These are phyloP conservation scores for Rubus parviflorus DNA, from an alignment of 306 rosid genomes.

Conservation along the genomic window DNA sequence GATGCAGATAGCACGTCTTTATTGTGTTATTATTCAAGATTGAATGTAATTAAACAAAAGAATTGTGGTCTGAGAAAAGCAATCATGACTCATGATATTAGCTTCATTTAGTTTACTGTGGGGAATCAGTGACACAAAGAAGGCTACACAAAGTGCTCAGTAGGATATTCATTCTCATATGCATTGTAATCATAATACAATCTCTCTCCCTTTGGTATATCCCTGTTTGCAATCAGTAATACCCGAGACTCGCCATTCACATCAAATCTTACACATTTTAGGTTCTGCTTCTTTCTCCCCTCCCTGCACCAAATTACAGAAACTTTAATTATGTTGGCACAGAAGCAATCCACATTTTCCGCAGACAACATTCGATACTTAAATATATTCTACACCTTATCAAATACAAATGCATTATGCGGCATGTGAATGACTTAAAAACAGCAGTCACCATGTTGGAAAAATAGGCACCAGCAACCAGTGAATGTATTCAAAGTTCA, in stretches of 20 bases:
- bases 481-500: not conserved
- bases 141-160: constrained; percentile 71
- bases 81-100: not conserved
- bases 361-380: not conserved
- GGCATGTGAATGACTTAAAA: not conserved
- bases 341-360: not conserved
- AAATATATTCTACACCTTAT: not conserved
- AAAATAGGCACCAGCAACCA: not conserved
- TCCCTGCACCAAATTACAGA: constrained; percentile 54
- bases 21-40: not conserved
- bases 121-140: not conserved
- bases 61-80: not conserved
- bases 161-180: constrained; percentile 86
- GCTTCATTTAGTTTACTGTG: constrained; percentile 9
- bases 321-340: constrained; percentile 6
- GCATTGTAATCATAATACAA: constrained; percentile 94
- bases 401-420: not conserved
- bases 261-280: constrained; percentile 77
- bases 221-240: constrained; percentile 78
- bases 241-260: constrained; percentile 80
- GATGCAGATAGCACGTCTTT: not conserved
- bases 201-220: constrained; percentile 87
- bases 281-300: constrained; percentile 86
- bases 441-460: not conserved
- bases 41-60: not conserved